Evolutionary conservation across 208 protist species (phyloP).

Genomic region (Leishmania braziliensis): DNA sequence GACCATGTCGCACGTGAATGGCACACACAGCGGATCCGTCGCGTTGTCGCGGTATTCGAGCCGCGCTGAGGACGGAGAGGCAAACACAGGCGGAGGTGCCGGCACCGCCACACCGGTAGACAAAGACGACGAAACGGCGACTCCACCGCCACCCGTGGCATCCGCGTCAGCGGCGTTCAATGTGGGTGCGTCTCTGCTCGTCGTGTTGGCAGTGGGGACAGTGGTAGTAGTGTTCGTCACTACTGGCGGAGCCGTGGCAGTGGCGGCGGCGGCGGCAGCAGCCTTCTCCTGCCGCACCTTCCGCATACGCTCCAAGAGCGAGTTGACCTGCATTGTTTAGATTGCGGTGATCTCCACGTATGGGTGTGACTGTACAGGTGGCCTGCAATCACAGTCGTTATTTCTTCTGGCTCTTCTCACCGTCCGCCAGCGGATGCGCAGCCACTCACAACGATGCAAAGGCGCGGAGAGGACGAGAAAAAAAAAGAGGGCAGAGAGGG

Average conservation of each 20-base stretch:
- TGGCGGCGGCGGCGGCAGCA: constrained; percentile 17
- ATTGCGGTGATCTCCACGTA: background rate
- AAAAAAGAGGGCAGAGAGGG: background rate
- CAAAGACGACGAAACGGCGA: background rate
- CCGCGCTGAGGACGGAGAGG: constrained; percentile 44
- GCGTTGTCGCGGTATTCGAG: constrained; percentile 55
- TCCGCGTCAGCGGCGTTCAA: background rate
- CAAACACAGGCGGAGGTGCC: constrained; percentile 47
- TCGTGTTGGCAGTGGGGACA: background rate
- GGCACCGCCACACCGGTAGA: constrained; percentile 12
- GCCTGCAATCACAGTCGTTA: background rate
- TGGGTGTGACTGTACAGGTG: background rate
- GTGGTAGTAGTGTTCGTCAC: background rate
- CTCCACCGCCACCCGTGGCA: background rate
- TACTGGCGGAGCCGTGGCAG: background rate
- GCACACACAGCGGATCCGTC: constrained; percentile 52
- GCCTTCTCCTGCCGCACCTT: constrained; percentile 47
- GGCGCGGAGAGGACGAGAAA: background rate
- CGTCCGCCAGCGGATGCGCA: background rate
- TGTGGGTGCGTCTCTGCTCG: background rate
- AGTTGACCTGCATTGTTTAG: constrained; percentile 30
- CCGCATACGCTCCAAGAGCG: constrained; percentile 46
- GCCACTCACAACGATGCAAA: background rate
- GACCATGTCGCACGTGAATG: constrained; percentile 38
- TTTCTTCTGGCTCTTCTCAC: background rate